Evolutionary conservation across 805 yeast species (phyloP).

Genomic region (Kazachstania psychrophila): DNA sequence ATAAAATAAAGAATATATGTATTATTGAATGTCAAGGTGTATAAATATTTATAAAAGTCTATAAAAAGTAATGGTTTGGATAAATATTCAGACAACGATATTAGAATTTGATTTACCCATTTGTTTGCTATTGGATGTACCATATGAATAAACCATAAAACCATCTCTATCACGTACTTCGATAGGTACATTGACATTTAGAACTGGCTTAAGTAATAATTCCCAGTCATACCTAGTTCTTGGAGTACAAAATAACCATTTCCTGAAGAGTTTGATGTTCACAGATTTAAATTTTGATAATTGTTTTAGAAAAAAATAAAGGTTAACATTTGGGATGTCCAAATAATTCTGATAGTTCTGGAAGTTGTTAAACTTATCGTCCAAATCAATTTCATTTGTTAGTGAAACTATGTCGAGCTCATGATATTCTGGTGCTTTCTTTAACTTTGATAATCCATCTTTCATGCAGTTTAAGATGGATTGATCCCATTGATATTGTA

Average conservation of each 20-base stretch:
- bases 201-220: conserved; percentile 28
- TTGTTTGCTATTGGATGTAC: conserved; percentile 7
- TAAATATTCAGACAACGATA: too few relatives aligned
- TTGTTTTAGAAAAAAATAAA: conserved; percentile 28
- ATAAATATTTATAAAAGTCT: not conserved
- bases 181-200: conserved; percentile 28
- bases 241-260: conserved; percentile 32
- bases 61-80: too few relatives aligned
- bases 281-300: conserved; percentile 29
- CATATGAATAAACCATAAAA: conserved; percentile 35
- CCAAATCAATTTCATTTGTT: conserved; percentile 10
- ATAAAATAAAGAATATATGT: too few relatives aligned
- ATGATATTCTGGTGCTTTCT: not conserved
- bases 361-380: conserved; percentile 18
- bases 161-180: conserved; percentile 33
- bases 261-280: conserved; percentile 31
- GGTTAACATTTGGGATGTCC: conserved; percentile 32
- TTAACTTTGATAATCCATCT: conserved; percentile 4
- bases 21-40: not conserved
- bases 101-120: not conserved
- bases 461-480: conserved; percentile 15
- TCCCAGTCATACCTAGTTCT: conserved; percentile 35
- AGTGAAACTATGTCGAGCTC: conserved; percentile 6
- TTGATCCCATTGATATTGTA: conserved; percentile 21
- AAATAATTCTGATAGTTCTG: conserved; percentile 19